Evolutionary conservation across 108 stramenopile species (phyloP).

Genomic region (Fragilariopsis cylindrus): DNA sequence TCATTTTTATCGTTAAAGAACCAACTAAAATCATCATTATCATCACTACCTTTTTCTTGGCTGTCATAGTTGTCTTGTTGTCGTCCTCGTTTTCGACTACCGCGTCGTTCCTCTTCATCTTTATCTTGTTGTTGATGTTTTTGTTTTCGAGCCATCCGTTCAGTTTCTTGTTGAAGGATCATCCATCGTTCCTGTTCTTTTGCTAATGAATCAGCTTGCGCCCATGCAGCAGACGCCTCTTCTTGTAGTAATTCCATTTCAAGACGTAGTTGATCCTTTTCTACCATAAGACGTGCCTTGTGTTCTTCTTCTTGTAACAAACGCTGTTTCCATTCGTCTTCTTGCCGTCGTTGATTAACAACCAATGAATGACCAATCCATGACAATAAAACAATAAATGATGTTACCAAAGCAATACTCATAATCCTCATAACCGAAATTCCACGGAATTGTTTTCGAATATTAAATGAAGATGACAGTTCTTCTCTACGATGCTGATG

Average conservation of each 20-base stretch:
- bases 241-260: slow-evolving; percentile 5
- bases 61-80: background rate
- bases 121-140: background rate
- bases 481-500: background rate
- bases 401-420: background rate
- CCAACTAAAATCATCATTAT: background rate
- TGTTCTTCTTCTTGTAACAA: background rate
- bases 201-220: slow-evolving; percentile 2
- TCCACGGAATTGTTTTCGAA: background rate
- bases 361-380: background rate
- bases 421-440: background rate
- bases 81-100: background rate
- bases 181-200: slow-evolving; percentile 10
- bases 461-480: background rate
- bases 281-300: background rate
- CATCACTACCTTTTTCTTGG: background rate
- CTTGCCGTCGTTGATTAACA: background rate
- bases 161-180: background rate
- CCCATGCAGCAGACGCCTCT: slow-evolving; percentile 1
- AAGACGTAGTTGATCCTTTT: background rate
- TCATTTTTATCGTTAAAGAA: background rate
- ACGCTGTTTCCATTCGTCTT: background rate
- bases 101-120: background rate
- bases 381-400: background rate
- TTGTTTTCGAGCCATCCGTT: background rate